Conservation (phyloP, 2,329 filamentous ascomycete species). For the Trichoderma asperellum region DNA sequence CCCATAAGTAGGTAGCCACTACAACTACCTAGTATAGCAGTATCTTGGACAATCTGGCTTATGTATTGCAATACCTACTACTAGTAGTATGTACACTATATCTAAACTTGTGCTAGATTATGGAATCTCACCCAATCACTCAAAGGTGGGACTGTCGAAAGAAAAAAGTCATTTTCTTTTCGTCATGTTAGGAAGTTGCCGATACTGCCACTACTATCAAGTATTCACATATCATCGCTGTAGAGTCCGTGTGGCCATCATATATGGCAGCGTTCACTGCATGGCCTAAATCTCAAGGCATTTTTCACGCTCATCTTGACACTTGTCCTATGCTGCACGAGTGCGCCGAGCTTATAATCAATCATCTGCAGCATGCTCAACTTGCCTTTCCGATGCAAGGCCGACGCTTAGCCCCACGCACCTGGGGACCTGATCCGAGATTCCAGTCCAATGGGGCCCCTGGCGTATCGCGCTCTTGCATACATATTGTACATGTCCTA, state of each 20-base stretch:
- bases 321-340: background rate
- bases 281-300: conserved; percentile 1
- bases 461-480: conserved; percentile 20
- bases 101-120: background rate
- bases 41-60: background rate
- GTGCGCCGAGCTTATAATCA: background rate
- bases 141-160: background rate
- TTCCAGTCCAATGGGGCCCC: conserved; percentile 24
- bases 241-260: conserved; percentile 15
- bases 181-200: background rate
- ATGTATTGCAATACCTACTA: background rate
- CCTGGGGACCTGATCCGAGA: conserved; percentile 17
- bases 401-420: conserved; percentile 16
- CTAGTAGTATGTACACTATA: background rate
- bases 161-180: background rate
- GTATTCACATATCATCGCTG: background rate
- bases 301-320: conserved; percentile 9
- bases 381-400: conserved; percentile 13
- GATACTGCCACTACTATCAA: background rate
- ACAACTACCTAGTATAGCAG: background rate
- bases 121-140: background rate
- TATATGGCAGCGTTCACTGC: conserved; percentile 13
- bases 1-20: background rate
- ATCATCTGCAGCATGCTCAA: conserved; percentile 7
- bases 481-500: background rate